Percentiles rank a stretch among this genome's conserved stretches.
phyloP scores from a whole-genome alignment of 1,139 yeast species.

The Hemisphaericaspora subhashii region DNA sequence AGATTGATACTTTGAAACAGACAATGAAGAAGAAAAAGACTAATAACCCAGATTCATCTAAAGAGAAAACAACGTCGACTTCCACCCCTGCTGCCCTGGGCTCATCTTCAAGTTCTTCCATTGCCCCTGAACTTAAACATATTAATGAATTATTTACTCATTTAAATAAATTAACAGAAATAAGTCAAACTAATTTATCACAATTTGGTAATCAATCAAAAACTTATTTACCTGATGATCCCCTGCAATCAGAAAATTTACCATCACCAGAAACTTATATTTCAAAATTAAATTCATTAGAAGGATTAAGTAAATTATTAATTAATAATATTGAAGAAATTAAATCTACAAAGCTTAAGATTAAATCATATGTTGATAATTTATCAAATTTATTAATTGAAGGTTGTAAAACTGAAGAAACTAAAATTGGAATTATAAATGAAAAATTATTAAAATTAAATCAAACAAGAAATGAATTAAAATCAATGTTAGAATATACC shows the following conservation, averaged over 20 bases:
- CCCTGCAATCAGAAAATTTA: slow-evolving; percentile 43
- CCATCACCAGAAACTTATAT: slow-evolving; percentile 55
- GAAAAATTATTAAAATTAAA: slow-evolving; percentile 35
- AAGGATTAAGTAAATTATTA: slow-evolving; percentile 41
- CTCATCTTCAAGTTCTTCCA: slow-evolving; percentile 9
- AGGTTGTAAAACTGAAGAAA: slow-evolving; percentile 45
- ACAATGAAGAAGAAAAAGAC: slow-evolving; percentile 15
- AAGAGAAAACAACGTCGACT: slow-evolving; percentile 7
- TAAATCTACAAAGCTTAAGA: slow-evolving; percentile 38
- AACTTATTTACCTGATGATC: slow-evolving; percentile 42
- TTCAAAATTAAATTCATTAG: slow-evolving; percentile 45
- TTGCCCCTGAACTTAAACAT: slow-evolving; percentile 42
- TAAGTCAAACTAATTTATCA: slow-evolving; percentile 38
- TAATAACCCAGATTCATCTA: slow-evolving; percentile 25
- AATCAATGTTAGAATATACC: slow-evolving; percentile 39
- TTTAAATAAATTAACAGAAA: slow-evolving; percentile 30
- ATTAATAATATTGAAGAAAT: slow-evolving; percentile 36
- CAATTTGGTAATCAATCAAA: slow-evolving; percentile 47
- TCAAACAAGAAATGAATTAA: slow-evolving; percentile 47
- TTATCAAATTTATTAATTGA: slow-evolving; percentile 42
- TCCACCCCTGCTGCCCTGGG: slow-evolving; percentile 3
- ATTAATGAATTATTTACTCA: slow-evolving; percentile 34
- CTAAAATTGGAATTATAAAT: slow-evolving; percentile 41
- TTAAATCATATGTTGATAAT: slow-evolving; percentile 43
- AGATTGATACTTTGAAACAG: slow-evolving; percentile 43